These are phyloP conservation scores for Solanum hybrid DNA, from an alignment of 305 asterid genomes.

Conservation along the genomic window DNA sequence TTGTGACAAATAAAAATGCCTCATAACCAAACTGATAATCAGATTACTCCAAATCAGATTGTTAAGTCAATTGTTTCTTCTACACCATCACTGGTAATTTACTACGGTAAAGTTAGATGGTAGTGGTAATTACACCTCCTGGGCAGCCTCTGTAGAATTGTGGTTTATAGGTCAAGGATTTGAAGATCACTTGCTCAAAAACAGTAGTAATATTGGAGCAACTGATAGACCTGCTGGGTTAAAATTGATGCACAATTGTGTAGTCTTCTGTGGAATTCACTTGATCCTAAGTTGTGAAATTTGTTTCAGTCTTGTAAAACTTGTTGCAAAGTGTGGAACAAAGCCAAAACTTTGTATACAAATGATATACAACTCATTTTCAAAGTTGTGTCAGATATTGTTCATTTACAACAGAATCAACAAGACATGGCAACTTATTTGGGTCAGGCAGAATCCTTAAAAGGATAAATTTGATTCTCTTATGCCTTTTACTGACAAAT, in stretches of 20 bases:
- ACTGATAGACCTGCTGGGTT: background rate
- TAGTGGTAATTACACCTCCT: background rate
- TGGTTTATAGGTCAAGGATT: background rate
- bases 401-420: background rate
- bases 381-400: background rate
- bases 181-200: background rate
- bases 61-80: no score
- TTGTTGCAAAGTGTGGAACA: no score
- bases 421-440: background rate
- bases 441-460: background rate
- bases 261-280: background rate
- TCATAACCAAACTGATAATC: background rate
- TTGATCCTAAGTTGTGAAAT: no score
- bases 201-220: background rate
- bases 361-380: background rate
- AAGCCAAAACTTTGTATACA: background rate
- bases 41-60: background rate
- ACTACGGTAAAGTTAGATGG: background rate
- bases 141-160: background rate
- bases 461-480: background rate
- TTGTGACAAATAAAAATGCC: background rate
- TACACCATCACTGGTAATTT: background rate
- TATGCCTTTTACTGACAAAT: background rate
- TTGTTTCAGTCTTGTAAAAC: no score
- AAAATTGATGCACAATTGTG: background rate